Evolutionary conservation across 106 monocot species (phyloP), one percentile per base, ranked within the genome.

Genomic region (Agapanthus africanus): DNA sequence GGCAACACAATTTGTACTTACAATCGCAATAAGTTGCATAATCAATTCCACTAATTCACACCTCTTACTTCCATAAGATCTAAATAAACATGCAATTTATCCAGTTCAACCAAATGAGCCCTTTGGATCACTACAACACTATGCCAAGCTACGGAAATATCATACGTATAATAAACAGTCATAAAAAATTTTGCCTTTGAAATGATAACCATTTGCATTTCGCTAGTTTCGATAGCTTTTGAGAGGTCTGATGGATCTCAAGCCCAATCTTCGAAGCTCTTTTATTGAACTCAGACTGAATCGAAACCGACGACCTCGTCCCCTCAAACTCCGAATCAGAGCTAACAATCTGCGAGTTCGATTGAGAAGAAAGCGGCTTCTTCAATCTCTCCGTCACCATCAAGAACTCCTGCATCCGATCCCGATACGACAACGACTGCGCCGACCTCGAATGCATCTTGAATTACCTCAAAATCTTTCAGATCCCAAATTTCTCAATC

Each of bases 181-280:
- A 9, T 11, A 9, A 44, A 44, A 14, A 9, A 9, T 44, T 44
- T 11, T n/a, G n/a, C n/a, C n/a, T n/a, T n/a, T n/a, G n/a, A n/a
- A n/a, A n/a, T n/a, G n/a, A n/a, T n/a, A n/a, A n/a, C n/a, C 9
- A 75, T 82, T 84, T 76, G 90, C 93, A 57, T 73, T 84, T 90
- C 6, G 93, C 80, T 2, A 94, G 90, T 46, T 84, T 87, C 23
- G 93, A 70, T 6, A 90, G 84, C 76, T 87, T 94, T 78, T 94
- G 84, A 3, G 93, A 87, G 30, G 90, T 94, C 72, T 94, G 90
- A 32, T 90, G 87, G 74, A 94, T 94, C 76, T 90, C 87, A 37
- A 94, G 78, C 71, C 90, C 93, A 56, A 94, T 94, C 50, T 77
- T 82, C 22, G 93, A 90, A 31, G 93, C 84, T 54, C 74, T 76